phyloP scores from a whole-genome alignment of 192 early-diverging fungal species.

The Phycomyces blakesleeanus region DNA sequence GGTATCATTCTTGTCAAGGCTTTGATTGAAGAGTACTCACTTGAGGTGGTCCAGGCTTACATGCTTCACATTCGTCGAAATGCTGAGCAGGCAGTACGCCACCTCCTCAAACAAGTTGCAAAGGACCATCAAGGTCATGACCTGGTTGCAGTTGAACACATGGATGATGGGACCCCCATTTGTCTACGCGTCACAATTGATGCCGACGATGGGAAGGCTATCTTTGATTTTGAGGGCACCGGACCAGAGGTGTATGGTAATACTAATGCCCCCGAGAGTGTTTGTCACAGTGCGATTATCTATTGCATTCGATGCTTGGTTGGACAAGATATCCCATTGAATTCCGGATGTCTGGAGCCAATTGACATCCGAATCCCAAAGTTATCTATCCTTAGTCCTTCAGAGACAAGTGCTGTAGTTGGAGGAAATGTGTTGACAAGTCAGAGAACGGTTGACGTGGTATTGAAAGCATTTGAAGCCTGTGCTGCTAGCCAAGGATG shows the following conservation, averaged over 20 bases:
- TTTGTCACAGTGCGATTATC: conserved; percentile 86
- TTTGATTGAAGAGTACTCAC: conserved; percentile 80
- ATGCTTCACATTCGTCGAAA: conserved; percentile 91
- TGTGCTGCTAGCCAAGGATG: conserved; percentile 91
- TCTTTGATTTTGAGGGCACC: conserved; percentile 94
- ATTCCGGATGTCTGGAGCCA: conserved; percentile 91
- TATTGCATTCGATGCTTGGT: conserved; percentile 93
- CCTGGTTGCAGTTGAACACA: conserved; percentile 61
- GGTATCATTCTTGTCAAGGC: conserved; percentile 81
- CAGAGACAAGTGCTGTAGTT: conserved; percentile 85
- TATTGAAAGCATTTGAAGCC: conserved; percentile 85
- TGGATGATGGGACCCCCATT: conserved; percentile 93
- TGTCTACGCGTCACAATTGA: conserved; percentile 70
- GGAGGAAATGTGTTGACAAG: conserved; percentile 96
- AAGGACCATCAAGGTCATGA: conserved; percentile 37
- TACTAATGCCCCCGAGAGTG: conserved; percentile 70
- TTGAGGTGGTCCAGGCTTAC: conserved; percentile 90
- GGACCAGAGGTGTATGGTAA: conserved; percentile 86
- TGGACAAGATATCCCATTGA: conserved; percentile 88
- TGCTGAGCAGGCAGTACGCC: conserved; percentile 80
- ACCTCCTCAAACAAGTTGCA: conserved; percentile 64
- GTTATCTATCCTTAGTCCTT: conserved; percentile 74
- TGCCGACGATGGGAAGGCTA: conserved; percentile 63
- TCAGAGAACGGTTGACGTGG: conserved; percentile 89
- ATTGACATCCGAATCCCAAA: conserved; percentile 78